Conservation (phyloP, 495 filamentous ascomycete species). For the Xylaria intraflava region DNA sequence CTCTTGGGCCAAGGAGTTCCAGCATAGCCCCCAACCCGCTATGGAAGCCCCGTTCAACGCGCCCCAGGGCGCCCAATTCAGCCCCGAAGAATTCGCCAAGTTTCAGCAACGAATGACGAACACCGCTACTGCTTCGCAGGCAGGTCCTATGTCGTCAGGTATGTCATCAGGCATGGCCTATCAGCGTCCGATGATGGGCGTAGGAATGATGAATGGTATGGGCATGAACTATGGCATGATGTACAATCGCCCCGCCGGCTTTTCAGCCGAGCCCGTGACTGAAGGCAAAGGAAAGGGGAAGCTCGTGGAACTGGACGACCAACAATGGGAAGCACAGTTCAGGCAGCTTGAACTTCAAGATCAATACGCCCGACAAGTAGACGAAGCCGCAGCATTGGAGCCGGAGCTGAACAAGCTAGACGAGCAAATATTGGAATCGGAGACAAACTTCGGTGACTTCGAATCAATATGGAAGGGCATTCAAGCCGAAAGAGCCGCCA, state of each 20-base stretch:
- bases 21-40: slow-evolving; percentile 55
- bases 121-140: slow-evolving; percentile 47
- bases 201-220: slow-evolving; percentile 44
- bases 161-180: slow-evolving; percentile 26
- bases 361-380: slow-evolving; percentile 47
- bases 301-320: slow-evolving; percentile 88
- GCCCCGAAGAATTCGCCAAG: slow-evolving; percentile 75
- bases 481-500: slow-evolving; percentile 68
- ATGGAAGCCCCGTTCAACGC: slow-evolving; percentile 76
- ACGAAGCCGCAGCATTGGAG: slow-evolving; percentile 75
- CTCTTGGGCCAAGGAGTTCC: slow-evolving; percentile 50
- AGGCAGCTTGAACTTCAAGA: slow-evolving; percentile 74
- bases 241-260: slow-evolving; percentile 48
- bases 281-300: slow-evolving; percentile 71
- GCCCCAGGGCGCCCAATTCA: slow-evolving; percentile 58
- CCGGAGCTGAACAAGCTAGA: slow-evolving; percentile 84
- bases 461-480: slow-evolving; percentile 84
- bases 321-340: slow-evolving; percentile 95
- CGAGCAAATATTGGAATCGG: slow-evolving; percentile 44
- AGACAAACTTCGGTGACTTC: slow-evolving; percentile 71
- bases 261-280: slow-evolving; percentile 30
- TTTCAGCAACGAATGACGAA: slow-evolving; percentile 70
- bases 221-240: slow-evolving; percentile 37
- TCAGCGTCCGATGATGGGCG: slow-evolving; percentile 34
- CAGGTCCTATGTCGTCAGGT: slow-evolving; percentile 28